phyloP scores from a whole-genome alignment of 139 green algal genomes.

The Chlorella sp. region DNA sequence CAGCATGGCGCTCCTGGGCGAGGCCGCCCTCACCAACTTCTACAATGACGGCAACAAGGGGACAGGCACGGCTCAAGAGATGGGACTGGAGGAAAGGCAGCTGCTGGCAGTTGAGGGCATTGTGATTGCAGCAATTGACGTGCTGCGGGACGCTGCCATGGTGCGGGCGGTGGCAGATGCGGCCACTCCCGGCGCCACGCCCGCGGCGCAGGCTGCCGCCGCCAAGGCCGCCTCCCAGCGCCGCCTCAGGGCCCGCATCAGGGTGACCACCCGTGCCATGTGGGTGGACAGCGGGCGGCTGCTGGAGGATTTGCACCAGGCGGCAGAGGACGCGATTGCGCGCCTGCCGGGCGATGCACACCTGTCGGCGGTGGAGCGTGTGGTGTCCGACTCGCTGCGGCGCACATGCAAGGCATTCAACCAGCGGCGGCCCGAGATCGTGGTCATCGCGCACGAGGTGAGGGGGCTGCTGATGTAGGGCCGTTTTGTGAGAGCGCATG shows the following conservation, averaged over 20 bases:
- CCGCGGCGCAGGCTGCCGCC: not conserved
- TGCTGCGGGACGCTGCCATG: constrained; percentile 56
- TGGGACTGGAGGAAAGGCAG: constrained; percentile 88
- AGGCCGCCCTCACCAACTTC: constrained; percentile 76
- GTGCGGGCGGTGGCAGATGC: constrained; percentile 10
- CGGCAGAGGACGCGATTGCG: constrained; percentile 44
- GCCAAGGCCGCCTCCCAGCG: constrained; percentile 1
- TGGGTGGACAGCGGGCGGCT: constrained; percentile 88
- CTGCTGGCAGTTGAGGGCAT: constrained; percentile 90
- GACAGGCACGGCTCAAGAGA: constrained; percentile 78
- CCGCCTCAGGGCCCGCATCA: constrained; percentile 55
- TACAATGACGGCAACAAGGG: constrained; percentile 96
- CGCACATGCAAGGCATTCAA: constrained; percentile 80
- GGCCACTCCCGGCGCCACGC: not conserved
- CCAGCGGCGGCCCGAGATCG: constrained; percentile 85
- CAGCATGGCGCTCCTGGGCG: constrained; percentile 70
- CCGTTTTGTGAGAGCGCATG: not conserved
- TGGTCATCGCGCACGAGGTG: constrained; percentile 78
- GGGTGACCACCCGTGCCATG: constrained; percentile 91
- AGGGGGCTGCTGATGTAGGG: not conserved
- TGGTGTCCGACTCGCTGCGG: constrained; percentile 69
- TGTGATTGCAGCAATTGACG: constrained; percentile 87
- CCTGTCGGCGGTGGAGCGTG: constrained; percentile 79
- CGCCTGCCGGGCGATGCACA: constrained; percentile 60
- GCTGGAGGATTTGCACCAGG: constrained; percentile 70